Evolutionary conservation across 768 basidiomycete genomes (phyloP), one percentile per base, ranked within the genome.

Genomic region (Hericium rajendrae): DNA sequence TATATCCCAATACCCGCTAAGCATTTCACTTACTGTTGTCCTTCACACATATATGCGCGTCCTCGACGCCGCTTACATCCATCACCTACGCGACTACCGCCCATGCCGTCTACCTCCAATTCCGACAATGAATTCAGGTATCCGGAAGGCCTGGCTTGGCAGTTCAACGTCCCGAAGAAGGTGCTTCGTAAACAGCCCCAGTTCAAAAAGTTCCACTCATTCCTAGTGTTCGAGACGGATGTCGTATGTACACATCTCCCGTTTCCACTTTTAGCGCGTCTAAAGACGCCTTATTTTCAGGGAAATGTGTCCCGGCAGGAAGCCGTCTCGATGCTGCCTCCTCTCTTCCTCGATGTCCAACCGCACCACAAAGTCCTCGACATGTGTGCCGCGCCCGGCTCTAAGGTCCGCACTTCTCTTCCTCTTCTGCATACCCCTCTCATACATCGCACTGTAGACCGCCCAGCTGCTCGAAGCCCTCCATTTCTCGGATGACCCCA

Each of bases 271-370:
- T 2, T 43, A 43, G 9, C 26, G 12, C 18, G 22, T 58, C 15
- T 8, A 6, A 28, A 20, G 43, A 48, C 51, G 11, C 38, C 26
- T 51, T n/a, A 28, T 0, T 38, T 4, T 63, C 22, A 94, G 92
- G 94, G 97, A 50, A 99, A 99, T 64, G 78, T 98, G 50, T 95
- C 93, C 11, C 77, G 97, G 20, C 94, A 97, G 70, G 97, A 99
- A 71, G 94, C 92, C 16, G 97, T 99, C 57, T 95, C 92, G 68
- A 99, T 99, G 97, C 76, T 99, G n/a, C 97, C 97, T 5, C 95
- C 97, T 0, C 79, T 99, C 2, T 85, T 98, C 63, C 81, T 99
- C 38, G 90, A 93, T 56, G 91, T 98, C n/a, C 77, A 91, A 65
- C 91, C 97, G 0, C 88, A 97, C 68, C 95, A 98, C 69, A 57